A percentile compares a stretch with the other conserved stretches of the same genome.
phyloP scores from a whole-genome alignment of 202 grass and related monocot species.

The Bolboschoenoplectus hybrid region DNA sequence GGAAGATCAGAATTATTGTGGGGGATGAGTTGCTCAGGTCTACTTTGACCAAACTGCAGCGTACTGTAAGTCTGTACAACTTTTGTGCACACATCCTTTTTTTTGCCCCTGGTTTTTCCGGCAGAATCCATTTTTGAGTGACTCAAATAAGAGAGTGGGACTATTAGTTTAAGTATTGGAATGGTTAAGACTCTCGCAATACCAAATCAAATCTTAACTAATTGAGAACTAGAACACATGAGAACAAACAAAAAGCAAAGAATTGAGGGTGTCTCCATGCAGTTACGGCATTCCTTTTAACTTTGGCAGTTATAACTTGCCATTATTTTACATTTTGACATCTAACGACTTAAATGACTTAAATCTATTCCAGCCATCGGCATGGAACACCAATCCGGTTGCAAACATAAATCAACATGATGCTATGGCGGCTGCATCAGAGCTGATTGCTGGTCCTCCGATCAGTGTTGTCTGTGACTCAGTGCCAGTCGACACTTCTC shows the following conservation, averaged over 20 bases:
- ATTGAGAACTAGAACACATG: constrained; percentile 3
- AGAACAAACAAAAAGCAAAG: neutral
- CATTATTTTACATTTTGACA: constrained; percentile 14
- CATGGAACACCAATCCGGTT: constrained; percentile 15
- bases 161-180: neutral
- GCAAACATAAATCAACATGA: constrained; percentile 17
- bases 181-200: neutral
- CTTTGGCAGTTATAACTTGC: neutral
- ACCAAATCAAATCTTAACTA: neutral
- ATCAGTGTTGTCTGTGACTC: constrained; percentile 21
- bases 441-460: constrained; percentile 18
- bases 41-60: constrained; percentile 50
- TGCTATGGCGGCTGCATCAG: neutral
- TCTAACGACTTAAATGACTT: neutral
- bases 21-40: constrained; percentile 59
- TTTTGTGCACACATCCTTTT: neutral
- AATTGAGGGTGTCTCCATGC: neutral
- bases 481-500: neutral
- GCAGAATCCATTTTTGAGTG: constrained; percentile 3
- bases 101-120: neutral
- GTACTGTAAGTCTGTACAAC: constrained; percentile 52
- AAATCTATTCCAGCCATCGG: constrained; percentile 30
- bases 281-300: neutral
- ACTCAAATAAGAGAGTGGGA: neutral
- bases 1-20: constrained; percentile 59